Base-by-base conservation (phyloP, 78 protist species). In the Mantamonas sphyraenae region DNA sequence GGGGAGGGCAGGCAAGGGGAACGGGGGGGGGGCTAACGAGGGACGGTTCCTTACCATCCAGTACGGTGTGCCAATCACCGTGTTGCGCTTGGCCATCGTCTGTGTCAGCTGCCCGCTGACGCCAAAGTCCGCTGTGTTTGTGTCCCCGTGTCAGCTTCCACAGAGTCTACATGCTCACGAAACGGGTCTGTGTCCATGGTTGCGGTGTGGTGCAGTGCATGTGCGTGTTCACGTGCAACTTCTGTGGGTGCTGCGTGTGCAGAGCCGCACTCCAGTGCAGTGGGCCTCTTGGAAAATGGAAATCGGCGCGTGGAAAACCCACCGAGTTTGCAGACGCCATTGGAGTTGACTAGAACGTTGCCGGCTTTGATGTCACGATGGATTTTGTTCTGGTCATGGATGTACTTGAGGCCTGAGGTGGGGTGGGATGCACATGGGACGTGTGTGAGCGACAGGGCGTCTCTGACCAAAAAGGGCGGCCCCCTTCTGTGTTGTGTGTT, bases 341-440 rank as follows among this genome's bases (percentile, higher is more conserved):
- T 68, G 39, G 57, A 59, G 17, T 64, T 84, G 35, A 86, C 37
- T 9, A 86, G 59, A 3, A 86, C 68, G 58, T 86, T 86, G 33
- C 83, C 88, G 17, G 86, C 88, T 63, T 88, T 88, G 59, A 88
- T 87, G 39, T 88, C 93, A 30, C 80, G 74, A 64, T 88, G 93
- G 38, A 88, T 85, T 10, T 79, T 78, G 28, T 76, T 74, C 53
- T 67, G 66, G 10, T 59, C 31, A 63, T 88, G 90, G n/a, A 88
- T 70, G 59, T 85, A 85, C 19, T 43, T 83, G 4, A 88, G 78
- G 9, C 90, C 93, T n/a, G n/a, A n/a, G n/a, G n/a, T n/a, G n/a
- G n/a, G n/a, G n/a, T n/a, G n/a, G n/a, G n/a, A n/a, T n/a, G n/a
- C n/a, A n/a, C n/a, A n/a, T n/a, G n/a, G n/a, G n/a, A n/a, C n/a